phyloP scores from a whole-genome alignment of 495 filamentous ascomycete genomes.

The Staphylotrichum longicolle region DNA sequence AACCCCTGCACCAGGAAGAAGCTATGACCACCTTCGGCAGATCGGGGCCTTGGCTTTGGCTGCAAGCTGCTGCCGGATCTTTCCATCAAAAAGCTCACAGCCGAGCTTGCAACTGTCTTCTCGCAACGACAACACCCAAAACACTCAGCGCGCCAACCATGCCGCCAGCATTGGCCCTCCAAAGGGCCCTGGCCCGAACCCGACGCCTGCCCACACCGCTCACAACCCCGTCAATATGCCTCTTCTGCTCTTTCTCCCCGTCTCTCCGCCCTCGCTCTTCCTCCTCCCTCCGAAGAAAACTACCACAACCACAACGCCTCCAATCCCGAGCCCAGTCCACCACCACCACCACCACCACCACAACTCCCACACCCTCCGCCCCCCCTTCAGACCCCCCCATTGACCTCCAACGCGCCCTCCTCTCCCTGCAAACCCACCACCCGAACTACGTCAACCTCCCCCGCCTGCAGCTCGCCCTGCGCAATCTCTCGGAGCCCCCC shows the following conservation, averaged over 20 bases:
- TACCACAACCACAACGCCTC: conserved; percentile 1
- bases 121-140: not conserved
- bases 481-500: conserved; percentile 65
- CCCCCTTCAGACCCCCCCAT: conserved; percentile 32
- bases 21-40: conserved; percentile 3
- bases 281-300: not conserved
- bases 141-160: conserved; percentile 23
- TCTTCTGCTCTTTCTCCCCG: conserved; percentile 43
- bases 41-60: conserved; percentile 5
- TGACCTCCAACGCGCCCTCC: conserved; percentile 61
- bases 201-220: conserved; percentile 1
- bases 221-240: conserved; percentile 36
- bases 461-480: conserved; percentile 74
- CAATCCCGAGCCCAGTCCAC: not conserved
- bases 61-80: conserved; percentile 22
- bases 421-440: conserved; percentile 59
- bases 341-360: conserved; percentile 15
- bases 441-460: conserved; percentile 68
- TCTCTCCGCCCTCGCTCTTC: conserved; percentile 15
- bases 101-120: not conserved
- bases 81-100: conserved; percentile 19
- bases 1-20: not conserved
- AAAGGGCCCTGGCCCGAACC: conserved; percentile 25
- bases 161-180: conserved; percentile 37
- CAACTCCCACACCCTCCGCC: conserved; percentile 23